Conservation (phyloP, 164 flowering plant species). For the Piper betle region DNA sequence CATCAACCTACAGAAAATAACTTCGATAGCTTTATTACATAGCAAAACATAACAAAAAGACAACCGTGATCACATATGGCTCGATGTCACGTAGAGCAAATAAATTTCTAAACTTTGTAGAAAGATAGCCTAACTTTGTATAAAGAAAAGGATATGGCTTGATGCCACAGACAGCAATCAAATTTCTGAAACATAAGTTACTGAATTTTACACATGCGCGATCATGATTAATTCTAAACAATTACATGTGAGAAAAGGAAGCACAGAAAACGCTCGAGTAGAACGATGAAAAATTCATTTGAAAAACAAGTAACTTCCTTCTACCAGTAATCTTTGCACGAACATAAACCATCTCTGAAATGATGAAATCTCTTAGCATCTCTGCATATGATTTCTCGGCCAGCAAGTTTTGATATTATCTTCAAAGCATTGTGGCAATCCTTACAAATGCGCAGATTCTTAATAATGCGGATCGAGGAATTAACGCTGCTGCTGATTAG, state of each 20-base stretch:
- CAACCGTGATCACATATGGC: too few relatives aligned
- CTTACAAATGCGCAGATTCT: slow-evolving; percentile 46
- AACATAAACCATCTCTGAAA: slow-evolving; percentile 40
- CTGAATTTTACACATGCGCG: background rate
- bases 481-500: slow-evolving; percentile 38
- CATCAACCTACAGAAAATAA: too few relatives aligned
- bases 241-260: background rate
- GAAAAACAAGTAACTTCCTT: background rate
- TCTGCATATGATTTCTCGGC: slow-evolving; percentile 33
- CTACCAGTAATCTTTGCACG: slow-evolving; percentile 48
- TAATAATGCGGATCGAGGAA: slow-evolving; percentile 37
- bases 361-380: slow-evolving; percentile 51
- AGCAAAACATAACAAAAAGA: too few relatives aligned
- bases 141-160: too few relatives aligned
- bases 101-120: too few relatives aligned
- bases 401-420: slow-evolving; percentile 28
- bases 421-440: slow-evolving; percentile 46
- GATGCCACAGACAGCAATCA: too few relatives aligned
- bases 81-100: too few relatives aligned
- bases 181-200: background rate
- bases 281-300: background rate
- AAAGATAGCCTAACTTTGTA: background rate
- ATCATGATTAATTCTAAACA: background rate
- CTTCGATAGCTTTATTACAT: too few relatives aligned
- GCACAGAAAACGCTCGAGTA: background rate